Evolutionary conservation across 1,139 yeast species (phyloP).

Genomic region (Yamadazyma aaseri): DNA sequence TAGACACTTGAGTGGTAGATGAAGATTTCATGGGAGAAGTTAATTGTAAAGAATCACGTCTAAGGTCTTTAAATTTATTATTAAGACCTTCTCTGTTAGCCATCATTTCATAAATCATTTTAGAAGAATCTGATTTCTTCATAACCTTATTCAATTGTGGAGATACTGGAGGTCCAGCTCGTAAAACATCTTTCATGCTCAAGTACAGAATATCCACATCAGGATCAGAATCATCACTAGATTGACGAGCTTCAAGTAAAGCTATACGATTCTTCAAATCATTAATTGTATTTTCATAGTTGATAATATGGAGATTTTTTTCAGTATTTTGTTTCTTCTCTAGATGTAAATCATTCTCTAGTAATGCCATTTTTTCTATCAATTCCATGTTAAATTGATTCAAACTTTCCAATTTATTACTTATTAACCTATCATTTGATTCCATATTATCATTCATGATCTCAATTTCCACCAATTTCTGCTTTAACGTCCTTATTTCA

Average conservation of each 20-base stretch:
- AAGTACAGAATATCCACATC: conserved; percentile 28
- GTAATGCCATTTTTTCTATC: conserved; percentile 40
- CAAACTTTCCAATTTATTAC: conserved; percentile 32
- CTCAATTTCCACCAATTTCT: conserved; percentile 38
- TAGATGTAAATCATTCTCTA: conserved; percentile 41
- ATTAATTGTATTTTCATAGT: conserved; percentile 33
- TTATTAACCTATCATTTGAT: conserved; percentile 35
- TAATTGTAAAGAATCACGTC: conserved; percentile 15
- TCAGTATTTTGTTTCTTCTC: conserved; percentile 32
- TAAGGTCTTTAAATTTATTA: conserved; percentile 16
- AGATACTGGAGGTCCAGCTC: conserved; percentile 32
- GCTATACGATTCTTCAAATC: conserved; percentile 18
- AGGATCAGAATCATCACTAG: conserved; percentile 4
- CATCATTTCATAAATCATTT: conserved; percentile 20
- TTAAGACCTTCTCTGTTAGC: conserved; percentile 16
- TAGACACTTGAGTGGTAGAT: conserved; percentile 25
- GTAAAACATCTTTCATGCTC: conserved; percentile 31
- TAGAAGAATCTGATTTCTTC: conserved; percentile 25
- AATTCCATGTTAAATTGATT: conserved; percentile 41
- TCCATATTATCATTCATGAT: conserved; percentile 44
- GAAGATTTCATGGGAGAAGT: conserved; percentile 20
- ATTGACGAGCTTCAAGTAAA: conserved; percentile 1
- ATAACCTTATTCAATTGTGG: conserved; percentile 15
- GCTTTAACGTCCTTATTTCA: conserved; percentile 24
- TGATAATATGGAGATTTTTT: conserved; percentile 32